phyloP scores from a whole-genome alignment of 2,329 filamentous ascomycete species.

The Colletotrichum truncatum region DNA sequence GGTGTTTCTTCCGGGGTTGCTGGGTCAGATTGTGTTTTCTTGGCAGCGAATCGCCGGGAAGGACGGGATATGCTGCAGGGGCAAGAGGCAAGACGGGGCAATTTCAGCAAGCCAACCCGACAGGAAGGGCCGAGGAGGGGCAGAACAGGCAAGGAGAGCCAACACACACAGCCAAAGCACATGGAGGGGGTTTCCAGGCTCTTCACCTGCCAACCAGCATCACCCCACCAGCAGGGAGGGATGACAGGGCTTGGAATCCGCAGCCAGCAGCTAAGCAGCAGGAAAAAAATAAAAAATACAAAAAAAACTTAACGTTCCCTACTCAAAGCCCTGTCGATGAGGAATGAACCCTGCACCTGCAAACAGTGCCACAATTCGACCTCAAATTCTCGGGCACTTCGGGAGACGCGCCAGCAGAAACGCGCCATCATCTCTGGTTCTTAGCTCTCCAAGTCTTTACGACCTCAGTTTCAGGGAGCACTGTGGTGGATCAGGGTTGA shows the following conservation, averaged over 20 bases:
- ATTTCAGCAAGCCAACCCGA: not conserved
- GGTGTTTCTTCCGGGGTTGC: conserved; percentile 20
- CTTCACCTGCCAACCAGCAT: conserved; percentile 25
- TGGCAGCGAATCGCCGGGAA: conserved; percentile 17
- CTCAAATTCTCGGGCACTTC: conserved; percentile 11
- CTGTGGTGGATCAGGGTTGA: not conserved
- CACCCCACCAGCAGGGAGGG: conserved; percentile 7
- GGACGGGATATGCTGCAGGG: conserved; percentile 19
- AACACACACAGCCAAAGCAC: not conserved
- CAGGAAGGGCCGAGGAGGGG: conserved; percentile 1
- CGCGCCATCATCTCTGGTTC: not conserved
- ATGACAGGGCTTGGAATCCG: not conserved
- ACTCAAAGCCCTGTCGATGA: not conserved
- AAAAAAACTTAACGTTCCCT: not conserved
- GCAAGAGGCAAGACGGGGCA: not conserved
- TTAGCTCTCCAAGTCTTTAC: not conserved
- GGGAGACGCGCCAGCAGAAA: conserved; percentile 16
- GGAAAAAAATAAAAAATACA: not conserved
- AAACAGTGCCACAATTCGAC: conserved; percentile 4
- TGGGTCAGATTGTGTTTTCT: conserved; percentile 7
- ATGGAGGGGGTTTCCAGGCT: conserved; percentile 11
- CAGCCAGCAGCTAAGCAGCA: not conserved
- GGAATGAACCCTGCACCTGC: not conserved
- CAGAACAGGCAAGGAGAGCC: not conserved
- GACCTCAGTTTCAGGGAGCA: not conserved